Conservation (phyloP, 768 basidiomycete genomes). For the Termitomyces sp. region DNA sequence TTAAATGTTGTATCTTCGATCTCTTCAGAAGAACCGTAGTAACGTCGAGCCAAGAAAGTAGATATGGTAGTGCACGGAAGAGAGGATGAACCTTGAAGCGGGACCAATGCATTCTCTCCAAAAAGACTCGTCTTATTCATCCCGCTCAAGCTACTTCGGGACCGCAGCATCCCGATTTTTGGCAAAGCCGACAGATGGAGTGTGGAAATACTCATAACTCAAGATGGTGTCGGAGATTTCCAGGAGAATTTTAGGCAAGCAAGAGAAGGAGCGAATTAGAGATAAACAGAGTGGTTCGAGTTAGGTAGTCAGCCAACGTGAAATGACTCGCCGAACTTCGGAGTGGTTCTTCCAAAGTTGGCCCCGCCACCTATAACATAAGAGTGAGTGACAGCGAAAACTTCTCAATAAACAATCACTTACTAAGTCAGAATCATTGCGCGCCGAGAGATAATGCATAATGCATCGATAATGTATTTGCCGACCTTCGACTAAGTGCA, state of each 20-base stretch:
- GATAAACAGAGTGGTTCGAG: not conserved
- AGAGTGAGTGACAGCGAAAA: not conserved
- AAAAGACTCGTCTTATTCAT: not conserved
- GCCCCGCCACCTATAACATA: not conserved
- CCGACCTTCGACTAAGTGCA: too few species aligned
- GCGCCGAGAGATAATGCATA: not conserved
- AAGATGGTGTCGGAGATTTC: not conserved
- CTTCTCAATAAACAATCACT: not conserved
- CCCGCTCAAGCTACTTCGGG: not conserved
- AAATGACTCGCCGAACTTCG: not conserved
- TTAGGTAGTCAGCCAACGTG: not conserved
- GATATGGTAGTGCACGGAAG: not conserved
- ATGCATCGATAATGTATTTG: too few species aligned
- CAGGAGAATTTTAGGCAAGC: not conserved
- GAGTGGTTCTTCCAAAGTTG: not conserved
- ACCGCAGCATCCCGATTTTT: not conserved
- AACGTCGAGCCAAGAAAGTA: not conserved
- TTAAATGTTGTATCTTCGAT: conserved; percentile 10
- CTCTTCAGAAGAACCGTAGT: conserved; percentile 1
- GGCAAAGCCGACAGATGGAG: not conserved
- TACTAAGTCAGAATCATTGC: not conserved
- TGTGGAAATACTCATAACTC: not conserved
- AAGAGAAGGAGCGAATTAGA: not conserved
- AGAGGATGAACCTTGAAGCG: not conserved
- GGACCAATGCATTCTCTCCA: not conserved